A percentile compares a stretch with the other conserved stretches of the same genome.
These are phyloP conservation scores for Yarrowia bubula DNA, from an alignment of 805 yeast species.

Conservation along the genomic window DNA sequence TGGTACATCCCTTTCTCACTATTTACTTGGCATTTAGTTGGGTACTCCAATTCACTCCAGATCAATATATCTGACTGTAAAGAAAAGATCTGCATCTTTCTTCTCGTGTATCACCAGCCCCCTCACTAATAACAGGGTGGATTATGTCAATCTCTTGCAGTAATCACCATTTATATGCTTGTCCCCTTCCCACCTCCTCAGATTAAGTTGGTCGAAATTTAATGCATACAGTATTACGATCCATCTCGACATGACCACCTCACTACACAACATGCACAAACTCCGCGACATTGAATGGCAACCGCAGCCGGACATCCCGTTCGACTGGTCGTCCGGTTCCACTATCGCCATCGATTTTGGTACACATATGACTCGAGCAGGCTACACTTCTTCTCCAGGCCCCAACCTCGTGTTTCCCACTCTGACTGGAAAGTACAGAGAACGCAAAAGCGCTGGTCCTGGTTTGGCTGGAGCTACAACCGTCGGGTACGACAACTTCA, in stretches of 20 bases:
- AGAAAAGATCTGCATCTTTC: too few species aligned
- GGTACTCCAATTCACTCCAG: too few species aligned
- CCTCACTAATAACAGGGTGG: too few species aligned
- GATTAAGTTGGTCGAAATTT: background rate
- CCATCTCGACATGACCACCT: background rate
- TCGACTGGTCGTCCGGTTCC: conserved; percentile 49
- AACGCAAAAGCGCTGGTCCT: conserved; percentile 56
- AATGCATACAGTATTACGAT: background rate
- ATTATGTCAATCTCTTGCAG: too few species aligned
- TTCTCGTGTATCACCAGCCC: too few species aligned
- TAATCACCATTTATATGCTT: too few species aligned
- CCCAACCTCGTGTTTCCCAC: conserved; percentile 69
- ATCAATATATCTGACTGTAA: too few species aligned
- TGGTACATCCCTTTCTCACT: too few species aligned
- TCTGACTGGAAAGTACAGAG: conserved; percentile 70
- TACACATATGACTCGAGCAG: conserved; percentile 47
- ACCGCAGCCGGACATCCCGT: conserved; percentile 48
- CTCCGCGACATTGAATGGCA: conserved; percentile 15
- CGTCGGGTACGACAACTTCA: conserved; percentile 76
- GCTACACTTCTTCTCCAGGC: conserved; percentile 36
- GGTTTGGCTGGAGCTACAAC: conserved; percentile 53
- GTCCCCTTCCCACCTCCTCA: too few species aligned
- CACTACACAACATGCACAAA: conserved; percentile 12
- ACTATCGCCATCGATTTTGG: conserved; percentile 94
- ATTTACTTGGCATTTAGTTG: too few species aligned